Percentiles rank a stretch among this genome's conserved stretches.
phyloP scores from a whole-genome alignment of 345 rosid genomes.

The Angophora floribunda region DNA sequence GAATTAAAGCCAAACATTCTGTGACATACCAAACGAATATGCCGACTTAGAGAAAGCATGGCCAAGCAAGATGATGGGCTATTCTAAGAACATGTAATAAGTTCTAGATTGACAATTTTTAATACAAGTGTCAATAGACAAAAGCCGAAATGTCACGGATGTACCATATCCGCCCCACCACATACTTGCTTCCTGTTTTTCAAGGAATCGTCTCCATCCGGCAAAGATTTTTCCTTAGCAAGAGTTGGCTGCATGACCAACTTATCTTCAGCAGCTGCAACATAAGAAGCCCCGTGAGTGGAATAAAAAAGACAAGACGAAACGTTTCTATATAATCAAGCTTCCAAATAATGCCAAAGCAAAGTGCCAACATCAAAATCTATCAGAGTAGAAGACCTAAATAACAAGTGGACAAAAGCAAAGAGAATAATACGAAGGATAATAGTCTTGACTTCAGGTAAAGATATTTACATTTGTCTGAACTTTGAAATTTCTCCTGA shows the following conservation, averaged over 20 bases:
- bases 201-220: slow-evolving; percentile 29
- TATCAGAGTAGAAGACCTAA: not conserved
- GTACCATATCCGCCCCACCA: not conserved
- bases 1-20: not conserved
- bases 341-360: not conserved
- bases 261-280: slow-evolving; percentile 34
- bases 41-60: not conserved
- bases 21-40: not conserved
- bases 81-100: not conserved
- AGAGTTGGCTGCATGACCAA: slow-evolving; percentile 11
- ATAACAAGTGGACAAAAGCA: not conserved
- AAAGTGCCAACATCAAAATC: not conserved
- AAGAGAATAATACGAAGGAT: not conserved
- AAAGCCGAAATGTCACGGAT: not conserved
- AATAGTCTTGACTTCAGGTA: not conserved
- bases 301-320: not conserved
- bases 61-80: not conserved
- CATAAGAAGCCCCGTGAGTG: not conserved
- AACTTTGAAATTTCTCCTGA: slow-evolving; percentile 23
- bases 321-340: not conserved
- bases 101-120: not conserved
- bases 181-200: slow-evolving; percentile 60
- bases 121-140: not conserved
- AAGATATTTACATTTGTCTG: slow-evolving; percentile 27
- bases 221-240: slow-evolving; percentile 26